Conservation (phyloP, 306 rosid genomes). For the Cicer chorassanicum region DNA sequence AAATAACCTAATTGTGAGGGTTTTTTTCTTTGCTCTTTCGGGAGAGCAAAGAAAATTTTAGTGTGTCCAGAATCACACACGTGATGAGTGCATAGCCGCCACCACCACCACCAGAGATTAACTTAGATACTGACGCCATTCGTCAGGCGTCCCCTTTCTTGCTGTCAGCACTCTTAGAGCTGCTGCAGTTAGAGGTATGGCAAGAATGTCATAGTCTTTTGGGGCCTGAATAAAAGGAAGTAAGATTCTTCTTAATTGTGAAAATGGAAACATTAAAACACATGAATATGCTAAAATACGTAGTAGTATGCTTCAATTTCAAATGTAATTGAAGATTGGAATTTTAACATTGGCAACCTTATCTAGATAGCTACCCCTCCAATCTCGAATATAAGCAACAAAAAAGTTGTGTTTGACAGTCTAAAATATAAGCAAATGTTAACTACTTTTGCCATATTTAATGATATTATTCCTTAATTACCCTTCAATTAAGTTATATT, state of each 20-base stretch:
- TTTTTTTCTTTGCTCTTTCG: not conserved
- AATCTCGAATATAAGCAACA: too few relatives aligned
- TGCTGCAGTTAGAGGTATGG: constrained; percentile 86
- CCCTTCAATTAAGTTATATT: too few relatives aligned
- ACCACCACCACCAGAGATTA: constrained; percentile 17
- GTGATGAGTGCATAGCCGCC: constrained; percentile 27
- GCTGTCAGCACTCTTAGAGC: constrained; percentile 72
- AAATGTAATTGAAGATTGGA: constrained; percentile 21
- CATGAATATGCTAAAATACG: constrained; percentile 32
- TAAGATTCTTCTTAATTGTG: constrained; percentile 14
- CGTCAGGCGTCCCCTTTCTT: constrained; percentile 87
- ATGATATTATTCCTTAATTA: too few relatives aligned
- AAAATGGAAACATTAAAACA: constrained; percentile 6
- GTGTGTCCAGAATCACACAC: constrained; percentile 28
- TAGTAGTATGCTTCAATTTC: constrained; percentile 9
- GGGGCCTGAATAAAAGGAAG: constrained; percentile 68
- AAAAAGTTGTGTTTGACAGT: too few relatives aligned
- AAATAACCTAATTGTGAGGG: constrained; percentile 34
- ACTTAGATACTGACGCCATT: constrained; percentile 91
- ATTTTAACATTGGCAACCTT: constrained; percentile 17
- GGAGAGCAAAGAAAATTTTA: constrained; percentile 28
- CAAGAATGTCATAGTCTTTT: constrained; percentile 88
- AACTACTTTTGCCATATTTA: too few relatives aligned
- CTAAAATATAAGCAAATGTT: too few relatives aligned
- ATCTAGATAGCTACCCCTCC: constrained; percentile 3